Conservation (phyloP, 352 stramenopile species). For the Thraustochytrium sp. region DNA sequence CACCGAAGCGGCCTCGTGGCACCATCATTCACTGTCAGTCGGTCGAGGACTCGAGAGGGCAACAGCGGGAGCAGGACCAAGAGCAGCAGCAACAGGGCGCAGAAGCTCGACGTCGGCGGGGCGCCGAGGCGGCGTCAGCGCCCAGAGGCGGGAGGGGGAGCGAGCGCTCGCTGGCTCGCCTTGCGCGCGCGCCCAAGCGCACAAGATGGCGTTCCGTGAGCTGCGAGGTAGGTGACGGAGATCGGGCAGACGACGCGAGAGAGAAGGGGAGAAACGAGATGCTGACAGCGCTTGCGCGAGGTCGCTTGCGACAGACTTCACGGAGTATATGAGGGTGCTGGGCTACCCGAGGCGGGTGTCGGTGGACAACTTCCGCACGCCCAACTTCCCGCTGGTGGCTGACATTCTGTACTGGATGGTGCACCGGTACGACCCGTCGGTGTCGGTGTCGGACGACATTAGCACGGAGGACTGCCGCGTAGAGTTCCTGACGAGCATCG, state of each 20-base stretch:
- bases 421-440: conserved; percentile 72
- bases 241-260: neutral
- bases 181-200: neutral
- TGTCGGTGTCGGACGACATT: conserved; percentile 79
- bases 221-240: conserved; percentile 14
- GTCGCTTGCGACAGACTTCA: conserved; percentile 65
- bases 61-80: neutral
- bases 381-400: conserved; percentile 93
- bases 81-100: neutral
- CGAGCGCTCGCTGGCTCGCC: no score
- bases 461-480: conserved; percentile 88
- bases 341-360: conserved; percentile 77
- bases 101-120: neutral
- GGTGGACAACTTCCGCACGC: conserved; percentile 87
- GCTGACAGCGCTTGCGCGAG: neutral
- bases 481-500: conserved; percentile 78
- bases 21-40: no score
- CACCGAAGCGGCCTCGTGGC: no score
- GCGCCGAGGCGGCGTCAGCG: no score
- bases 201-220: conserved; percentile 38
- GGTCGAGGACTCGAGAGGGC: no score
- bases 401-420: conserved; percentile 94
- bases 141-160: no score
- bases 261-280: neutral
- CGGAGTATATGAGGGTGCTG: conserved; percentile 87